A percentile compares a stretch with the other conserved stretches of the same genome.
These are phyloP conservation scores for Rauvolfia tetraphylla DNA, from an alignment of 257 asterid species.

Conservation along the genomic window DNA sequence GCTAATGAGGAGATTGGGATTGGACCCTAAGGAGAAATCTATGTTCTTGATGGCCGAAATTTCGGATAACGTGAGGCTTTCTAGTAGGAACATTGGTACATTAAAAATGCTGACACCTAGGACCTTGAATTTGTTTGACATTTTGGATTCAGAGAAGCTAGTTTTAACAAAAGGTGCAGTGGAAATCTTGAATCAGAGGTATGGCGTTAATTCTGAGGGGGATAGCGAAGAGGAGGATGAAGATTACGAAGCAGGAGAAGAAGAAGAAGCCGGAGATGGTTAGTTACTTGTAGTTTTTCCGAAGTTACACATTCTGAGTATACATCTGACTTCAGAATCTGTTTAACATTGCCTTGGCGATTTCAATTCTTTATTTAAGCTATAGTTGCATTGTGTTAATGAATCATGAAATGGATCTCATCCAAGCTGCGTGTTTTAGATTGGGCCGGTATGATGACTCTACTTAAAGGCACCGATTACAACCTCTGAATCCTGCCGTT, in stretches of 20 bases:
- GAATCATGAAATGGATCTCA: neutral
- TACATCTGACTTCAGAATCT: neutral
- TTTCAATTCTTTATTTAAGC: neutral
- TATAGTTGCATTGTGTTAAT: neutral
- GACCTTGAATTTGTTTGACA: slow-evolving; percentile 81
- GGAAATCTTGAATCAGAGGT: slow-evolving; percentile 75
- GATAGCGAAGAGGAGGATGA: slow-evolving; percentile 42
- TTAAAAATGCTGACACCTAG: slow-evolving; percentile 89
- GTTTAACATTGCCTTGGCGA: neutral
- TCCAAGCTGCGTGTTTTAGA: neutral
- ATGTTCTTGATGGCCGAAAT: slow-evolving; percentile 70
- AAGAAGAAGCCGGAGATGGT: slow-evolving; percentile 45
- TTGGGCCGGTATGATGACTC: neutral
- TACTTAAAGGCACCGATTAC: neutral
- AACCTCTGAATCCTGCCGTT: neutral
- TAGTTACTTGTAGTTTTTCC: slow-evolving; percentile 11
- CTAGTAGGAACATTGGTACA: slow-evolving; percentile 74
- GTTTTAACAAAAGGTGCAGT: slow-evolving; percentile 73
- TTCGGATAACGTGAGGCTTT: slow-evolving; percentile 63
- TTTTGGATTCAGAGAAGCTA: slow-evolving; percentile 77
- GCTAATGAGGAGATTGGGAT: slow-evolving; percentile 69
- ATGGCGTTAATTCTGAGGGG: slow-evolving; percentile 46
- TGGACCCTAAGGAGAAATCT: slow-evolving; percentile 85
- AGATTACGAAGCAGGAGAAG: slow-evolving; percentile 35
- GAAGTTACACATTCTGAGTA: neutral